Conservation (phyloP, 164 flowering plant species). For the Piper longum region DNA sequence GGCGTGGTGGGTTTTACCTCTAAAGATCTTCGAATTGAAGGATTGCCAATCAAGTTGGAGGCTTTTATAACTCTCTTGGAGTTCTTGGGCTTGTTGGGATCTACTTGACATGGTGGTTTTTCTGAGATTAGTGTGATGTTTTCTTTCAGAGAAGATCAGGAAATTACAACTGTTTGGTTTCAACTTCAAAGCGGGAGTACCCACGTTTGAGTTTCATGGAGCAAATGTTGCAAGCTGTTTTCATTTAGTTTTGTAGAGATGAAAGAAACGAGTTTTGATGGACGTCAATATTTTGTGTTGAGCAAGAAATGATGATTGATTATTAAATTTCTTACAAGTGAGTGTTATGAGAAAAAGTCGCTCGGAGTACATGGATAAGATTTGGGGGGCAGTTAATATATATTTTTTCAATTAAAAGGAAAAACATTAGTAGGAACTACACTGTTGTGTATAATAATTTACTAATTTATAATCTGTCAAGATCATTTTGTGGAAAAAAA, state of each 20-base stretch:
- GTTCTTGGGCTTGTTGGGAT: constrained; percentile 3
- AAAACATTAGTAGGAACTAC: no score
- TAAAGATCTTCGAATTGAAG: neutral
- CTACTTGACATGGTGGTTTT: neutral
- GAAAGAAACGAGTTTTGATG: no score
- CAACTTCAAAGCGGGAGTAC: neutral
- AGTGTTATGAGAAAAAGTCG: neutral
- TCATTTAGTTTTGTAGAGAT: neutral
- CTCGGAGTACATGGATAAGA: neutral
- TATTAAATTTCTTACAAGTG: no score
- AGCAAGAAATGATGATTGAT: no score
- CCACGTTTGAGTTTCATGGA: neutral
- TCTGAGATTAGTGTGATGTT: neutral
- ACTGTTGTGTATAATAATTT: no score
- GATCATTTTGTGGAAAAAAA: no score
- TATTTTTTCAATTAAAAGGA: no score
- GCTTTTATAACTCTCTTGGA: constrained; percentile 10
- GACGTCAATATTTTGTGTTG: neutral
- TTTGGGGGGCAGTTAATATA: neutral
- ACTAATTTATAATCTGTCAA: no score
- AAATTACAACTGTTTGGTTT: no score
- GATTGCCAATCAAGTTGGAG: constrained; percentile 24
- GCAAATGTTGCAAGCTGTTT: neutral
- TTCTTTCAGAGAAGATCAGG: neutral
- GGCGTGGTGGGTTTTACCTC: neutral